These are phyloP conservation scores for Solanum etuberosum DNA, from an alignment of 257 asterid species.

Conservation along the genomic window DNA sequence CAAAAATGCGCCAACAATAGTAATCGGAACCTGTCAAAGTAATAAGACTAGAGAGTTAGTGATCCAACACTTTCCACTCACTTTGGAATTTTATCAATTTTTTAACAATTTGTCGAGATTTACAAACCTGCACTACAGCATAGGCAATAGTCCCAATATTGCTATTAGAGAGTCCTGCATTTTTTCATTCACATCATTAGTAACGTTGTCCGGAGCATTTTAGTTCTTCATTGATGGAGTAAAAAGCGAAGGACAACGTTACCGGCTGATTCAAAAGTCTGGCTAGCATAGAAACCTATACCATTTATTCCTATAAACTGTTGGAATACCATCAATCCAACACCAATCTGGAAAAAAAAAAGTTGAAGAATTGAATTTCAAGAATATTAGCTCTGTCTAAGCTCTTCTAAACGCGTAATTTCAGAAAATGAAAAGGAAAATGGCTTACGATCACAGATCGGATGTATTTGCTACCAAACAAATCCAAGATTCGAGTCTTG, in stretches of 20 bases:
- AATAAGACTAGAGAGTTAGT: background rate
- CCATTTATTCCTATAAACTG: constrained; percentile 78
- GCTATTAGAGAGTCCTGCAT: constrained; percentile 61
- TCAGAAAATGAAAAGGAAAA: background rate
- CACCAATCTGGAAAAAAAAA: constrained; percentile 38
- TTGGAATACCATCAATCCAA: constrained; percentile 75
- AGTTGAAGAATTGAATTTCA: background rate
- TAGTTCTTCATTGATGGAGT: background rate
- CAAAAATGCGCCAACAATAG: constrained; percentile 57
- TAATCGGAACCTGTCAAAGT: constrained; percentile 48
- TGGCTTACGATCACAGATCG: constrained; percentile 61
- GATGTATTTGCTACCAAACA: constrained; percentile 36
- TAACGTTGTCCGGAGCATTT: background rate
- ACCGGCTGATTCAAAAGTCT: constrained; percentile 74
- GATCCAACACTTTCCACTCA: background rate
- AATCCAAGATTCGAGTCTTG: constrained; percentile 37
- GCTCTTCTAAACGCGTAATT: background rate
- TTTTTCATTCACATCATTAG: background rate
- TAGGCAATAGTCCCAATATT: constrained; percentile 53
- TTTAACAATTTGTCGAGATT: background rate
- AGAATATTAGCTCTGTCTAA: background rate
- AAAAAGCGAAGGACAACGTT: background rate
- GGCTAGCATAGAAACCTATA: constrained; percentile 56
- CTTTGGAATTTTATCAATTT: background rate
- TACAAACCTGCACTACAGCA: constrained; percentile 62